A percentile compares a stretch with the other conserved stretches of the same genome.
Conservation (phyloP, 768 basidiomycete species). For the Phylloporus arenicola region DNA sequence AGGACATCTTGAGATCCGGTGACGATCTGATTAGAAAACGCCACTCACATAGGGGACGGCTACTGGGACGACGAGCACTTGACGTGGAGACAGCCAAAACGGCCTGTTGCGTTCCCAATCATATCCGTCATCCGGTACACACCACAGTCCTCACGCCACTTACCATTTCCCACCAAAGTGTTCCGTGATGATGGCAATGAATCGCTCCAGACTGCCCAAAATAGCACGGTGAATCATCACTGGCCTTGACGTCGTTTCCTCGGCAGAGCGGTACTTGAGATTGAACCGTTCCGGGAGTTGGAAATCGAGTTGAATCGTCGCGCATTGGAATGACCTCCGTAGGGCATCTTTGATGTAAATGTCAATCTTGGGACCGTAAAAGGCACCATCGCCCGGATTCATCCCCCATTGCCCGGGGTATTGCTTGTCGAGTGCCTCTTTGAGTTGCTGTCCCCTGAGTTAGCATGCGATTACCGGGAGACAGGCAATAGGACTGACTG, state of each 20-base stretch:
- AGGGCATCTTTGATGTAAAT: constrained; percentile 94
- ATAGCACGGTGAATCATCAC: constrained; percentile 99
- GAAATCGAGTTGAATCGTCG: constrained; percentile 98
- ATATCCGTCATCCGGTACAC: background rate
- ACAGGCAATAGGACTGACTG: constrained; percentile 38
- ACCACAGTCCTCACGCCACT: constrained; percentile 14
- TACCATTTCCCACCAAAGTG: constrained; percentile 98
- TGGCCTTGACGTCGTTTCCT: constrained; percentile 61
- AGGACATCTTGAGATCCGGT: constrained; percentile 2
- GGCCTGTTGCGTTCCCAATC: constrained; percentile 51
- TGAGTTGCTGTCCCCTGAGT: constrained; percentile 60
- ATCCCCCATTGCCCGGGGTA: constrained; percentile 88
- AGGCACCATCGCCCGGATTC: constrained; percentile 96
- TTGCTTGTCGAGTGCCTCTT: constrained; percentile 72
- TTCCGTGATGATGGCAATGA: constrained; percentile 95
- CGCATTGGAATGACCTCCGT: constrained; percentile 92
- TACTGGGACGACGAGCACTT: constrained; percentile 91
- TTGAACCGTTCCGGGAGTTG: constrained; percentile 96
- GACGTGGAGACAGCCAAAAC: constrained; percentile 97
- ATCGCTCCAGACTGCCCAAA: constrained; percentile 88
- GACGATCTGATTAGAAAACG: background rate
- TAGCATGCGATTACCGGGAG: background rate
- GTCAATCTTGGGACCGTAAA: constrained; percentile 99
- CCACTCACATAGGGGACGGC: constrained; percentile 77
- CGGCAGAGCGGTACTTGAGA: constrained; percentile 80